Evolutionary conservation across 2,329 filamentous ascomycete genomes (phyloP), one percentile per base, ranked within the genome.

Genomic region (Ramularia collo-cygni): DNA sequence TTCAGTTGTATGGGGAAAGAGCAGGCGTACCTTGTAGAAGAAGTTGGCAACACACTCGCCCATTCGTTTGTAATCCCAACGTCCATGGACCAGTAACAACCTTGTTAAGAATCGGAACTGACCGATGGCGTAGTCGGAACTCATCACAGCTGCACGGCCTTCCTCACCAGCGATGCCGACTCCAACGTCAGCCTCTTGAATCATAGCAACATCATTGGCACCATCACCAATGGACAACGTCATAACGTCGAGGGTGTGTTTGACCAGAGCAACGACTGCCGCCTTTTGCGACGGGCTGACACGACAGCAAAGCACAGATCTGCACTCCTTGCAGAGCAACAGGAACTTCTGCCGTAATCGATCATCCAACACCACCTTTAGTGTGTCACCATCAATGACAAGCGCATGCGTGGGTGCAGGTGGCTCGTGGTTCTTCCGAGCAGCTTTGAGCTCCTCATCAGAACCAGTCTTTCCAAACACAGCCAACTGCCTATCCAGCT

Each of bases 211-310:
- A 64, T 95, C 89, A 62, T 95, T 95, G 59, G 89, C 89, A 58
- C 89, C 89, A 57, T 95, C 89, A 45, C 89, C 89, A 44, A 95
- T 85, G 1, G 88, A 89, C 21, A 95, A 74, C 1, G 92, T 95
- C 80, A 98, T 94, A 57, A 96, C 89, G 60, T 96, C 87, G 30
- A 98, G 71, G 16, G 92, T 90, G 47, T 81, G 82, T 70, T 95
- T 95, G 50, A 98, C 93, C 80, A 98, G 86, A 45, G 81, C 75
- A 37, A 96, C 92, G 28, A 98, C 92, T n/a, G 90, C 83, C 38
- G 92, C 93, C 64, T 98, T 98, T 60, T 98, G 92, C 27, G 87
- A 85, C 15, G 92, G 92, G 58, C 88, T 95, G 58, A 98, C 92
- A 74, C 92, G 84, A 63, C 92, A 98, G 67, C 93, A 98, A 18